Evolutionary conservation across 371 early-diverging fungal species (phyloP).

Genomic region (Mortierella sp.): DNA sequence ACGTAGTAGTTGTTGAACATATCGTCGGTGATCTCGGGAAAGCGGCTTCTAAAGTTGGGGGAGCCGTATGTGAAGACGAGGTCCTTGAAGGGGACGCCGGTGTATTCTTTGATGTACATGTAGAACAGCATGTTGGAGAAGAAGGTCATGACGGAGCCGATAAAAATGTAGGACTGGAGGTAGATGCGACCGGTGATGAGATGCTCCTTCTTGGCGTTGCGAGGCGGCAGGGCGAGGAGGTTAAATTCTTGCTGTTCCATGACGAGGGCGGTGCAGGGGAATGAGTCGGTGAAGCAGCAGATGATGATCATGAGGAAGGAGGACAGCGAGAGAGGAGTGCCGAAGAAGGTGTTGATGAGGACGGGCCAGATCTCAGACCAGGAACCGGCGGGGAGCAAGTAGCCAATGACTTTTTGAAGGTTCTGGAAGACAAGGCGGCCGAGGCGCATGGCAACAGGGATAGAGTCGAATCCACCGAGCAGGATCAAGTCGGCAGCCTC

Average conservation of each 20-base stretch:
- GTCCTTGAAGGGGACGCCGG: conserved; percentile 59
- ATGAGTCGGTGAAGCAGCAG: conserved; percentile 64
- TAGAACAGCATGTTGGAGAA: conserved; percentile 74
- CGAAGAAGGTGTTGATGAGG: conserved; percentile 76
- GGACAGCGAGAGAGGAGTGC: conserved; percentile 73
- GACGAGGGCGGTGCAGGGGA: conserved; percentile 73
- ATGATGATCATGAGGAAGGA: conserved; percentile 75
- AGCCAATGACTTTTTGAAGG: conserved; percentile 82
- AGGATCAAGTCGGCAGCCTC: conserved; percentile 84
- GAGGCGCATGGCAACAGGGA: conserved; percentile 78
- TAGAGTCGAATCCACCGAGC: conserved; percentile 76
- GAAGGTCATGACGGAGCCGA: conserved; percentile 72
- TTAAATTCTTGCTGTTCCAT: conserved; percentile 74
- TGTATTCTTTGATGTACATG: conserved; percentile 62
- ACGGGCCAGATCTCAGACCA: conserved; percentile 80
- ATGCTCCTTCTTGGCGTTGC: conserved; percentile 69
- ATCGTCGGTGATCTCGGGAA: conserved; percentile 63
- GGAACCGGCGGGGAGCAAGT: conserved; percentile 80
- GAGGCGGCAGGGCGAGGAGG: conserved; percentile 71
- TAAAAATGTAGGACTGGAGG: conserved; percentile 72
- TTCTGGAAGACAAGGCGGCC: conserved; percentile 89
- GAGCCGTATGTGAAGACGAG: conserved; percentile 67
- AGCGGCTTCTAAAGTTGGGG: conserved; percentile 29
- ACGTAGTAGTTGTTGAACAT: conserved; percentile 54
- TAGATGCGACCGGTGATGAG: conserved; percentile 68